These are phyloP conservation scores for Pythium rishiriense DNA, from an alignment of 352 stramenopile species.

Conservation along the genomic window DNA sequence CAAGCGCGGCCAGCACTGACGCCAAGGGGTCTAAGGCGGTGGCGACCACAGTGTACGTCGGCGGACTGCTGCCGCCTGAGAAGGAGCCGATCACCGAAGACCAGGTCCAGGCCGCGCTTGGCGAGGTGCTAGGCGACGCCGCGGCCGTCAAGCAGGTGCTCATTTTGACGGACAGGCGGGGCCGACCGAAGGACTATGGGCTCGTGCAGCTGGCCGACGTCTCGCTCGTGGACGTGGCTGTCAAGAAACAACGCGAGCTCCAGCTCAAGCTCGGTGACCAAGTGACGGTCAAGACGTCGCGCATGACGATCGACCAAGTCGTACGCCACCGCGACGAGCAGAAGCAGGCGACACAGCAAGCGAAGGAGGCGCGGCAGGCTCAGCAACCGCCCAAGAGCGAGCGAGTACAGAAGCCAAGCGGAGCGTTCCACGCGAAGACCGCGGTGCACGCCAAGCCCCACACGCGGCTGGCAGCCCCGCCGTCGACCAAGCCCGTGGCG, in stretches of 20 bases:
- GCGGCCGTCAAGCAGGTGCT: constrained; percentile 40
- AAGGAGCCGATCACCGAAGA: constrained; percentile 37
- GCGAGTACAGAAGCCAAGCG: constrained; percentile 1
- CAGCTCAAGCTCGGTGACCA: constrained; percentile 44
- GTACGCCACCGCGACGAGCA: constrained; percentile 49
- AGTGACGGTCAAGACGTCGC: constrained; percentile 56
- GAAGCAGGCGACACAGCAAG: constrained; percentile 42
- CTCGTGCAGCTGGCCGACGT: constrained; percentile 51
- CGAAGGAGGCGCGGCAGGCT: constrained; percentile 24
- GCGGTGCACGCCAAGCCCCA: constrained; percentile 29
- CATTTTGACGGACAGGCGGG: constrained; percentile 59
- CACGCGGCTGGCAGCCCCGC: constrained; percentile 25
- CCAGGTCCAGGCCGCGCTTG: constrained; percentile 40
- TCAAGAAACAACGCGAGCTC: constrained; percentile 35
- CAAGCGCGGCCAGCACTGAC: neutral
- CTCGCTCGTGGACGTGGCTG: constrained; percentile 32
- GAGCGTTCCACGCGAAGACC: constrained; percentile 15
- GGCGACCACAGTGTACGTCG: constrained; percentile 63
- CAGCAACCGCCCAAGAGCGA: neutral
- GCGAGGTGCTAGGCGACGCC: constrained; percentile 39
- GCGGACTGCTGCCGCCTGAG: constrained; percentile 33
- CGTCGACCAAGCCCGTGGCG: constrained; percentile 15
- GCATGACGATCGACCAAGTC: constrained; percentile 65
- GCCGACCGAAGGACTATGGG: constrained; percentile 66
- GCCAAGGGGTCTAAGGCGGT: constrained; percentile 1